Evolutionary conservation across 1,284 basidiomycete species (phyloP).

Genomic region (Ustilago sp.): DNA sequence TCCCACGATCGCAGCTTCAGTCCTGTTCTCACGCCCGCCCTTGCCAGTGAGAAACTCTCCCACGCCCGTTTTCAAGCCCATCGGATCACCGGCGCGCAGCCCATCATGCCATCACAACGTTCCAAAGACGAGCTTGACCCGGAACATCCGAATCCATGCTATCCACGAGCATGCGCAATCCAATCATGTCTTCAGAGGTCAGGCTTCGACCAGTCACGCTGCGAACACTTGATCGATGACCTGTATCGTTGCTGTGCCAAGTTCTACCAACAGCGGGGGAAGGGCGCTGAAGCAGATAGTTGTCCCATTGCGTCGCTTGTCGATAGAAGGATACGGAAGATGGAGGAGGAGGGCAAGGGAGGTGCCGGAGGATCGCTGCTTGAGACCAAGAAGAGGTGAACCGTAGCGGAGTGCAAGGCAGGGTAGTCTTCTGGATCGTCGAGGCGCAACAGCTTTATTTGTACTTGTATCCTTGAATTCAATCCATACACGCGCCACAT

Average conservation of each 20-base stretch:
- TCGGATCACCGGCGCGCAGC: too few relatives aligned
- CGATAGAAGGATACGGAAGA: slow-evolving; percentile 42
- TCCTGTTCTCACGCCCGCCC: too few relatives aligned
- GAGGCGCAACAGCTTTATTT: neutral
- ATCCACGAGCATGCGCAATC: slow-evolving; percentile 63
- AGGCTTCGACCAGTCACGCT: slow-evolving; percentile 62
- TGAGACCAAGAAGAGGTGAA: slow-evolving; percentile 24
- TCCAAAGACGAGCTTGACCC: slow-evolving; percentile 35
- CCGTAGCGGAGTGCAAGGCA: neutral
- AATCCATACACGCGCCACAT: neutral
- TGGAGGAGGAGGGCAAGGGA: slow-evolving; percentile 53
- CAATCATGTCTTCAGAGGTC: slow-evolving; percentile 64
- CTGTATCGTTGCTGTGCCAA: slow-evolving; percentile 64
- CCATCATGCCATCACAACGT: slow-evolving; percentile 15
- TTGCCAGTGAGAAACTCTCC: too few relatives aligned
- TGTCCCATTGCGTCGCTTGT: slow-evolving; percentile 63
- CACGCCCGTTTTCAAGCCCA: neutral
- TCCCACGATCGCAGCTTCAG: too few relatives aligned
- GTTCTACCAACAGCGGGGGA: slow-evolving; percentile 60
- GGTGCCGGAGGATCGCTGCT: slow-evolving; percentile 42
- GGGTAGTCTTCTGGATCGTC: neutral
- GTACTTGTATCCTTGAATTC: slow-evolving; percentile 1
- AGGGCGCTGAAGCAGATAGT: slow-evolving; percentile 53
- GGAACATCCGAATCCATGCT: slow-evolving; percentile 58
- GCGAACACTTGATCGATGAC: slow-evolving; percentile 59